Evolutionary conservation across 495 filamentous ascomycete species (phyloP).

Genomic region (Chaetomium fimeti): DNA sequence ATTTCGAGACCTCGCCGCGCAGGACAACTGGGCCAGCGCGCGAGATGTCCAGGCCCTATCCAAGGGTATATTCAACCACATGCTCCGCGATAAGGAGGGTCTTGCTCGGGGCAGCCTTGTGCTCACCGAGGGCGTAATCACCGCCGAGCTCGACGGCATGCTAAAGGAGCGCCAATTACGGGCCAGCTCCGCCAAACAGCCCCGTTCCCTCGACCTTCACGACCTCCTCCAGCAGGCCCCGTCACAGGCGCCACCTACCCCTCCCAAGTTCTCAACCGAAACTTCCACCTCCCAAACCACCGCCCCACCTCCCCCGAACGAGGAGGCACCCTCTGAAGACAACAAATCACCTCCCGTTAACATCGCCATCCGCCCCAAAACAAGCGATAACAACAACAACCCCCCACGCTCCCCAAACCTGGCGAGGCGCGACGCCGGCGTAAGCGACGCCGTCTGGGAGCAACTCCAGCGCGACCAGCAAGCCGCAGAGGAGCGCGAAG

Average conservation of each 20-base stretch:
- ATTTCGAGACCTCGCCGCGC: constrained; percentile 46
- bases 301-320: background rate
- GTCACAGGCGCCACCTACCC: background rate
- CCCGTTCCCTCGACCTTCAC: background rate
- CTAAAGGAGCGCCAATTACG: constrained; percentile 45
- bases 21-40: constrained; percentile 65
- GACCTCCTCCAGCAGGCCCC: background rate
- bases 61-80: constrained; percentile 51
- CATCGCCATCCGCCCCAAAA: background rate
- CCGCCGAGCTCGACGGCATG: constrained; percentile 45
- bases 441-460: constrained; percentile 60
- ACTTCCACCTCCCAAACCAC: background rate
- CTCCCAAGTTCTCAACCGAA: background rate
- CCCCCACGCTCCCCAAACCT: background rate
- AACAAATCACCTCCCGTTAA: background rate
- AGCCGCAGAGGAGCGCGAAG: constrained; percentile 36
- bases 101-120: constrained; percentile 19
- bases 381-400: background rate
- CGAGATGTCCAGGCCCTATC: constrained; percentile 61
- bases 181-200: background rate
- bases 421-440: constrained; percentile 53
- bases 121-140: constrained; percentile 39
- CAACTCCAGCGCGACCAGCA: constrained; percentile 54
- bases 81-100: constrained; percentile 38
- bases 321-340: constrained; percentile 14